Percentiles rank a stretch among this genome's conserved stretches.
Conservation (phyloP, 257 asterid genomes). For the Nyctanthes arbortristis region DNA sequence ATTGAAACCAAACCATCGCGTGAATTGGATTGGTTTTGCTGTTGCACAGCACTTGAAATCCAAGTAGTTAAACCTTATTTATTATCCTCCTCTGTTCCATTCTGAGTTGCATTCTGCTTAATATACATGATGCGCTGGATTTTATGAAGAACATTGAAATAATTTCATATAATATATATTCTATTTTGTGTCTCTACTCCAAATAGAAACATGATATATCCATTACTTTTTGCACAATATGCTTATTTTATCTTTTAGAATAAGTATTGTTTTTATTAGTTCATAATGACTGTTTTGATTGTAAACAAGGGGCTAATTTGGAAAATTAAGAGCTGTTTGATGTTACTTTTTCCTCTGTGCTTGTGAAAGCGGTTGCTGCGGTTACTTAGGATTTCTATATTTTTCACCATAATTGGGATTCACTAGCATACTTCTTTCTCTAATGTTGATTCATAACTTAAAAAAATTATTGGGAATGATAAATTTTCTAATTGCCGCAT, state of each 20-base stretch:
- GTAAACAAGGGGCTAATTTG: background rate
- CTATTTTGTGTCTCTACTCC: background rate
- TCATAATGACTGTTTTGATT: background rate
- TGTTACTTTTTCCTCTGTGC: background rate
- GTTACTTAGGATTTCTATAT: background rate
- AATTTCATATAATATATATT: background rate
- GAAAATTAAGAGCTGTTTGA: background rate
- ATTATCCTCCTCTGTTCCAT: background rate
- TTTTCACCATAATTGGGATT: background rate
- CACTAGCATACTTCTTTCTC: background rate
- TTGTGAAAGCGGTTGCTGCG: background rate
- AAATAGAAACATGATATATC: background rate
- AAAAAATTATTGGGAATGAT: background rate
- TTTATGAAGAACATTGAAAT: background rate
- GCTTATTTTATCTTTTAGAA: background rate
- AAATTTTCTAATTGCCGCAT: background rate
- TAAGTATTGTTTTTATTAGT: background rate
- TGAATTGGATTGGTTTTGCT: constrained; percentile 99
- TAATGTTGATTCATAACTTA: background rate
- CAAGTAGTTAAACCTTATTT: constrained; percentile 46
- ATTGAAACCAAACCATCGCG: constrained; percentile 93
- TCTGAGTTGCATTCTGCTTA: background rate
- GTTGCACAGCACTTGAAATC: constrained; percentile 89
- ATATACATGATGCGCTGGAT: background rate
- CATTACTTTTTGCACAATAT: background rate